phyloP scores from a whole-genome alignment of 73 alveolate genomes.

The Paramecium primaurelia region DNA sequence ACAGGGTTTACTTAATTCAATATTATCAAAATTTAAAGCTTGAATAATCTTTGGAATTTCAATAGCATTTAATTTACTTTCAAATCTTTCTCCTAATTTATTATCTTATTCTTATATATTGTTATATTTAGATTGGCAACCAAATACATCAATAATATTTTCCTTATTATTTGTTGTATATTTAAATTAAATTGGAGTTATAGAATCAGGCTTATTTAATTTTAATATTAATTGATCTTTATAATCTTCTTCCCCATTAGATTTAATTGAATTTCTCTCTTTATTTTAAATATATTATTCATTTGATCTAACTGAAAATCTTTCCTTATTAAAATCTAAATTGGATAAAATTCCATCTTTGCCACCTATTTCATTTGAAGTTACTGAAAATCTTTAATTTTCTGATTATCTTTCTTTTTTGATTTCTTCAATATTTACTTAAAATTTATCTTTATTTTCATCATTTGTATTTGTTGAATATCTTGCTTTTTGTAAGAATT shows the following conservation, averaged over 20 bases:
- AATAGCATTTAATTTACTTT: not conserved
- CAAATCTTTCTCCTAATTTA: not conserved
- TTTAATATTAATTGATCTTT: not conserved
- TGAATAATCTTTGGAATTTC: not conserved
- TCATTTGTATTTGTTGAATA: not conserved
- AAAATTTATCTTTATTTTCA: not conserved
- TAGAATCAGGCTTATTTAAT: not conserved
- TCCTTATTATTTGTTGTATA: not conserved
- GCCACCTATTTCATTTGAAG: not conserved
- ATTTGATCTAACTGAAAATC: not conserved
- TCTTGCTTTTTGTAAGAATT: not conserved
- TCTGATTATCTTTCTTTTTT: not conserved
- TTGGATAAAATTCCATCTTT: not conserved
- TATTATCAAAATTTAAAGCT: not conserved
- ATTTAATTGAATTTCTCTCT: not conserved
- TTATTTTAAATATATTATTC: not conserved
- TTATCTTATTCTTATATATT: not conserved
- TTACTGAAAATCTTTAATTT: not conserved
- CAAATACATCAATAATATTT: not conserved
- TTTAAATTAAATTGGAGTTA: not conserved
- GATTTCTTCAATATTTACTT: not conserved
- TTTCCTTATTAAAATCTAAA: not conserved
- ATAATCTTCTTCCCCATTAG: not conserved
- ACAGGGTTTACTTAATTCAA: not conserved
- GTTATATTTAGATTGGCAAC: not conserved